Evolutionary conservation across 768 basidiomycete genomes (phyloP), one percentile per base, ranked within the genome.

Genomic region (Amanita rubescens): DNA sequence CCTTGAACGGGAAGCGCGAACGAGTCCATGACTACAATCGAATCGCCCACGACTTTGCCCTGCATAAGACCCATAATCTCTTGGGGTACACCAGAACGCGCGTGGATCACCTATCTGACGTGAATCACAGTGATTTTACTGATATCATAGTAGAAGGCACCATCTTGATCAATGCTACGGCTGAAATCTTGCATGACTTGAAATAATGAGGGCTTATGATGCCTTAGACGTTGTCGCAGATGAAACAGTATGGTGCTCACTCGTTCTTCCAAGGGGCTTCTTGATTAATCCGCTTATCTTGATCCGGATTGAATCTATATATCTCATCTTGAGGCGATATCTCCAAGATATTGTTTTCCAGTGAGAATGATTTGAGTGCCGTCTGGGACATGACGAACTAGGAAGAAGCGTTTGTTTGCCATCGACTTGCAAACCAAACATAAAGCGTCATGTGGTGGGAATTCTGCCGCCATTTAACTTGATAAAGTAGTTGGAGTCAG

Each of bases 41-140:
- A 75, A 57, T 84, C 84, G 2, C 81, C 87, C 8, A 90, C 72
- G 34, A 96, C 86, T 70, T 96, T 95, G 53, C 94, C 94, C 69
- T 96, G 94, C 94, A 99, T 96, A 30, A 98, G 80, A 9, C 95
- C 95, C 95, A 99, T 99, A 65, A 99, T 96, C 71, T 99, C 95
- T 73, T 97, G 91, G 55, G 89, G 87, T 5, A 96, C 95, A 55
- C 95, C 95, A 2, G 95, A 97, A 48, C 95, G 84, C 30, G 95
- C 95, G 67, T 97, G 95, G 66, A 97, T 98, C 58, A 98, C 88
- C 95, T 98, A 70, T 17, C 30, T 49, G 25, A 51, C 17, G 39
- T 55, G 48, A 38, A 53, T 58, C 20, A 32, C 19, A 44, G 9
- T 24, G 25, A 14, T 3, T 17, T 27, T 9, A 10, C n/a, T 45